These are phyloP conservation scores for Ophiostoma fasciatum DNA, from an alignment of 2,329 filamentous ascomycete species.

Conservation along the genomic window DNA sequence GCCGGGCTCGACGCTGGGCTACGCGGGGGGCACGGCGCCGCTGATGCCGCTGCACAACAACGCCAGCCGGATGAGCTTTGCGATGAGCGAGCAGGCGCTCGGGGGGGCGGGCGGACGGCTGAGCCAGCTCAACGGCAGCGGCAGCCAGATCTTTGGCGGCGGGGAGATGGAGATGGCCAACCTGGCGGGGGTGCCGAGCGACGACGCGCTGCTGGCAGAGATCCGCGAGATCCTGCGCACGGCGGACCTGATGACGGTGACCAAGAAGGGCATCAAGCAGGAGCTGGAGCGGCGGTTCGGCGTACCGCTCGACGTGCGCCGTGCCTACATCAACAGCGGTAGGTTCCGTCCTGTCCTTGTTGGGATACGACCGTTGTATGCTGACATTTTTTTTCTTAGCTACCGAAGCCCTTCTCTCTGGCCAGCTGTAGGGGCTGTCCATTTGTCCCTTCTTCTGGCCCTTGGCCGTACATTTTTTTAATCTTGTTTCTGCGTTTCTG, in stretches of 20 bases:
- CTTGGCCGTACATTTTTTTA: not conserved
- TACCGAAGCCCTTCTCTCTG: conserved; percentile 65
- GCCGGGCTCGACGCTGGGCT: conserved; percentile 38
- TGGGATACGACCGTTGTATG: not conserved
- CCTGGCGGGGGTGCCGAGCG: conserved; percentile 62
- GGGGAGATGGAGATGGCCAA: conserved; percentile 57
- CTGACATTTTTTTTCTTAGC: conserved; percentile 26
- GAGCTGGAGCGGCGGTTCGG: conserved; percentile 88
- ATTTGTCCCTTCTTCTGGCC: not conserved
- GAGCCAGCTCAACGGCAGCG: conserved; percentile 46
- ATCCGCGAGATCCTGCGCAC: conserved; percentile 86
- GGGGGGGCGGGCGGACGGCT: conserved; percentile 37
- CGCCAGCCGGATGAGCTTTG: conserved; percentile 64
- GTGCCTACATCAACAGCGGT: conserved; percentile 89
- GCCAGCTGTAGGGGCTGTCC: conserved; percentile 43
- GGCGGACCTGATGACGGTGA: conserved; percentile 92
- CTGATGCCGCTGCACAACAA: conserved; percentile 35
- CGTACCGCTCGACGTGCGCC: conserved; percentile 70
- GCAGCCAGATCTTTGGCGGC: conserved; percentile 41
- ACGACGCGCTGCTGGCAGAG: conserved; percentile 82
- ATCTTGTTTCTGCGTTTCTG: not conserved
- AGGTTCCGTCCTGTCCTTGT: conserved; percentile 25
- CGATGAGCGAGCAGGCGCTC: conserved; percentile 52
- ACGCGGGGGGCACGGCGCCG: too few relatives aligned
- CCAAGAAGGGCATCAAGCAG: conserved; percentile 94